Base-by-base conservation (phyloP, 345 rosid genomes). In the Turritis glabra region DNA sequence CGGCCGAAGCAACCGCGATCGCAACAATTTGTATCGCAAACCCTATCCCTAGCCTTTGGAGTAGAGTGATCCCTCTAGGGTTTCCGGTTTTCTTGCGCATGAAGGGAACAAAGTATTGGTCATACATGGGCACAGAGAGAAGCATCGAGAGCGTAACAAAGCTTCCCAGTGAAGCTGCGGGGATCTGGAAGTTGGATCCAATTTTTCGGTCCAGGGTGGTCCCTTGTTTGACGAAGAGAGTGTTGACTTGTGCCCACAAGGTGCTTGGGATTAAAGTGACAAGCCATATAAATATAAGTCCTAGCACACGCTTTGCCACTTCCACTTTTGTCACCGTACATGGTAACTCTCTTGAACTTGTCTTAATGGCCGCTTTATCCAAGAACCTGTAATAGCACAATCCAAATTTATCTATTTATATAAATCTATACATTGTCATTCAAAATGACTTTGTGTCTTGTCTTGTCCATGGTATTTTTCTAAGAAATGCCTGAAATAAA, bases 161-260 rank as follows among this genome's bases (percentile, higher is more conserved):
- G 79, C 93, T 88, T 3, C 96, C 90, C 0, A 93, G 61, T 2
- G 93, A 89, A 41, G 98, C 98, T 1, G 98, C 93, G 0, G 97
- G 98, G 57, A 93, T 85, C 44, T 86, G 85, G 78, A 93, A 89
- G 62, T 32, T 43, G 0, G 87, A 65, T 37, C 90, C 92, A 5
- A 93, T 41, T 35, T 43, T 69, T 4, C 98, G 80, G 82, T 93
- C 84, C 65, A 93, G 60, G 43, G 96, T 90, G 29, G 93, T 90
- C 52, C 98, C 98, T 75, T 93, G 98, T 76, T 93, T 93, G 77
- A 93, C 92, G 68, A 89, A 93, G 9, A 93, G 73, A 18, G 98
- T 93, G 79, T 93, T 93, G 79, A 93, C 85, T 80, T 90, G 98
- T 63, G 98, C 97, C 93, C 96, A 87, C 64, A 90, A 75, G 40